phyloP scores from a whole-genome alignment of 345 rosid genomes.

The Rhodamnia rubescens region DNA sequence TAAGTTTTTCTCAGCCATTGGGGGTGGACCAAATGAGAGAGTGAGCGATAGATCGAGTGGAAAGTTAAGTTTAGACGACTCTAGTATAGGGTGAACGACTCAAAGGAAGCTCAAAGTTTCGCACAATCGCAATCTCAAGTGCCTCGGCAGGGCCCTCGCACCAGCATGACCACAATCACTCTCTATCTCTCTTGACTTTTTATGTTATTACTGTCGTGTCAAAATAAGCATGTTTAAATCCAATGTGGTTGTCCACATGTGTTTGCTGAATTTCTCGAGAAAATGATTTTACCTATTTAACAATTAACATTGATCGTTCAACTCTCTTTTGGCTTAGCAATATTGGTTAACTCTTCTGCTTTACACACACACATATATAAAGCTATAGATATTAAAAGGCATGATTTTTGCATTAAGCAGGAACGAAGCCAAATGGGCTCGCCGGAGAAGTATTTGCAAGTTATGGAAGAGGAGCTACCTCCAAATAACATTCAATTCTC shows the following conservation, averaged over 20 bases:
- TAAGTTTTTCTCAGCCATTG: background rate
- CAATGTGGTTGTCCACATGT: too few relatives aligned
- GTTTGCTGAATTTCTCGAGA: too few relatives aligned
- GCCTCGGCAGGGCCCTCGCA: background rate
- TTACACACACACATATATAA: background rate
- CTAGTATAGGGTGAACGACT: background rate
- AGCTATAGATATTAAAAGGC: background rate
- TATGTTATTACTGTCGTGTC: background rate
- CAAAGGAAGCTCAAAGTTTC: background rate
- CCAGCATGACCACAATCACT: too few relatives aligned
- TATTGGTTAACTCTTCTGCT: too few relatives aligned
- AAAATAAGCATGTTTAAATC: background rate
- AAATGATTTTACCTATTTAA: too few relatives aligned
- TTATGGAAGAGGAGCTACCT: slow-evolving; percentile 23
- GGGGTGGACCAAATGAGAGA: background rate
- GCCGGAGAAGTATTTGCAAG: background rate
- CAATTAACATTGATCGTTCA: too few relatives aligned
- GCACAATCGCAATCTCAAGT: background rate
- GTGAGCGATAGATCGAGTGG: background rate
- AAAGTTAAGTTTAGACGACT: background rate
- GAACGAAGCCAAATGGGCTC: background rate
- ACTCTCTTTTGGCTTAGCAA: too few relatives aligned
- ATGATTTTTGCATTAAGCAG: too few relatives aligned
- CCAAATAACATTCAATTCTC: slow-evolving; percentile 15
- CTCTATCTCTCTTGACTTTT: background rate